Evolutionary conservation across 1,284 basidiomycete genomes (phyloP), one percentile per base, ranked within the genome.

Genomic region (Cryptococcus floricola): DNA sequence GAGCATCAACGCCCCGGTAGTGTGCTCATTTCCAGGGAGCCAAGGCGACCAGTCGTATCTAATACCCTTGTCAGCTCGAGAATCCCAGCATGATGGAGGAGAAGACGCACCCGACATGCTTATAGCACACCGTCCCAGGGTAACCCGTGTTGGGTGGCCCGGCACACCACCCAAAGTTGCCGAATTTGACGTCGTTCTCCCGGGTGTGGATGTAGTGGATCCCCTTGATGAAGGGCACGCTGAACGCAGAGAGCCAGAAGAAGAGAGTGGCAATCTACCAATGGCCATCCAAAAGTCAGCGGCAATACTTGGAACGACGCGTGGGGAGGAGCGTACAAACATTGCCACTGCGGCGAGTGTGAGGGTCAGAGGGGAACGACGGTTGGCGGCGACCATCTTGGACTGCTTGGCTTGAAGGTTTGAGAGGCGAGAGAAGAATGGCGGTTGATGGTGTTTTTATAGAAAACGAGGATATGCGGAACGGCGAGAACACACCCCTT

Each of bases 191-290:
- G 42, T 56, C 61, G 39, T 65, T 58, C 48, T 48, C 59, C 41
- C 57, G 48, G n/a, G 64, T 63, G 25, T 63, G 59, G 54, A 71
- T 50, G 46, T 70, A 72, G 52, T 66, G 65, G 34, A 72, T 62
- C 16, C 46, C 34, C 48, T 69, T 68, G 61, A 67, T 67, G 58
- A 56, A 69, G 1, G 70, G 70, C 9, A 60, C 60, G 0, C 66
- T 68, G 56, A 74, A 69, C 3, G 67, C 64, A 4, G 64, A 58
- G 25, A 72, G 59, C 70, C 70, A 74, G 60, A 68, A 69, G 61
- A 71, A 67, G 43, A 74, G 59, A n/a, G 69, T 63, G 6, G 63
- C 68, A 37, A 62, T 54, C 68, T 70, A 44, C 7, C 18, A 14
- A 31, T 16, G 13, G 8, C n/a, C 23, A 34, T 8, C 6, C 31